These are phyloP conservation scores for Chrysophaeum taylorii DNA, from an alignment of 352 stramenopile species.

Conservation along the genomic window DNA sequence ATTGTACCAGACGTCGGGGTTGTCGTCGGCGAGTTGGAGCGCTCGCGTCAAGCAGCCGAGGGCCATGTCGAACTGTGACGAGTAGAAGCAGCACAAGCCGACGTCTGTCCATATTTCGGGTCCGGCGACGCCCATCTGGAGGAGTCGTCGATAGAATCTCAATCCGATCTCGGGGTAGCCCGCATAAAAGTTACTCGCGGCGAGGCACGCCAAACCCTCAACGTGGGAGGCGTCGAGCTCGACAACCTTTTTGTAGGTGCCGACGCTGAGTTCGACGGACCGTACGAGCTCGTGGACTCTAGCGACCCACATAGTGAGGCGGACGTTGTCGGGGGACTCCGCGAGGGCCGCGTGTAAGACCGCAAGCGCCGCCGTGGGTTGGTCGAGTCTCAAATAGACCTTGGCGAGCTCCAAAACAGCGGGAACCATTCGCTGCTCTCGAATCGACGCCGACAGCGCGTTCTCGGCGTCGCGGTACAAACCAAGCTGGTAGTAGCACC, in stretches of 20 bases:
- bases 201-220: conserved; percentile 76
- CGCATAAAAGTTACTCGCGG: conserved; percentile 82
- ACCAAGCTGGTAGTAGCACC: conserved; percentile 82
- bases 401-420: conserved; percentile 80
- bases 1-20: conserved; percentile 87
- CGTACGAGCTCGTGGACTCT: conserved; percentile 82
- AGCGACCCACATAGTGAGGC: conserved; percentile 66
- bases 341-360: conserved; percentile 52
- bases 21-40: conserved; percentile 68
- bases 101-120: conserved; percentile 87
- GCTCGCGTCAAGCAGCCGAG: conserved; percentile 80
- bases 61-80: conserved; percentile 81
- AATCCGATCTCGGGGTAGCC: conserved; percentile 70
- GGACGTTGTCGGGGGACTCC: conserved; percentile 59
- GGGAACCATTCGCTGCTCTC: conserved; percentile 71
- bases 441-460: conserved; percentile 73
- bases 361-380: conserved; percentile 77
- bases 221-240: conserved; percentile 70
- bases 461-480: conserved; percentile 81
- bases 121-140: conserved; percentile 77
- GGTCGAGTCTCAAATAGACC: conserved; percentile 81
- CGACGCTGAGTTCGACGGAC: conserved; percentile 58
- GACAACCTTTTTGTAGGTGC: conserved; percentile 70
- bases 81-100: conserved; percentile 82
- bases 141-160: conserved; percentile 76